A percentile compares a stretch with the other conserved stretches of the same genome.
Evolutionary conservation across 768 basidiomycete genomes (phyloP).

Genomic region (Pulveroboletus sp.): DNA sequence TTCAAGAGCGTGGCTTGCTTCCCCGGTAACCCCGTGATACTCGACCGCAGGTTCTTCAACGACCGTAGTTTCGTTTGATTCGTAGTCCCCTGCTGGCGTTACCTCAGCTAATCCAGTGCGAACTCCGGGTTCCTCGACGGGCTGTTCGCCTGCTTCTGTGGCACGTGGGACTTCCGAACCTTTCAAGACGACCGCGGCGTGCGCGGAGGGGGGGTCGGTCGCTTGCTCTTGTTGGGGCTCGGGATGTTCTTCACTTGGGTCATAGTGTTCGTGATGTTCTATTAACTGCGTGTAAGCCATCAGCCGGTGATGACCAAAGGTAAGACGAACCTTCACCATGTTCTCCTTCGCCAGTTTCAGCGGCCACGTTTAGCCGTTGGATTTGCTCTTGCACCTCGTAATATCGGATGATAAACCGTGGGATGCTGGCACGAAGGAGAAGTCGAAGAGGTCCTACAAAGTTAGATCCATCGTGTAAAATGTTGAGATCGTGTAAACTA

Average conservation of each 20-base stretch:
- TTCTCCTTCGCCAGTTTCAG: slow-evolving; percentile 16
- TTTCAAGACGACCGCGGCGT: neutral
- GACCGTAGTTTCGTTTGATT: neutral
- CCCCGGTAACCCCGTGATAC: slow-evolving; percentile 16
- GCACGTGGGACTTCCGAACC: neutral
- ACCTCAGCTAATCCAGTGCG: slow-evolving; percentile 3
- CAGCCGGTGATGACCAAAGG: neutral
- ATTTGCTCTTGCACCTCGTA: slow-evolving; percentile 60
- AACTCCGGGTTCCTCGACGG: neutral
- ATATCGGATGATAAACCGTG: slow-evolving; percentile 67
- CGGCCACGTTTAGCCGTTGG: slow-evolving; percentile 32
- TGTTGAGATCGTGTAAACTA: slow-evolving; percentile 67
- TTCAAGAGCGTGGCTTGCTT: slow-evolving; percentile 14
- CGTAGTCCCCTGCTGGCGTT: slow-evolving; percentile 8
- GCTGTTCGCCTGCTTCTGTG: slow-evolving; percentile 4
- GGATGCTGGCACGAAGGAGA: slow-evolving; percentile 41
- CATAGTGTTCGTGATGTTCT: slow-evolving; percentile 17
- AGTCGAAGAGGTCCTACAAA: slow-evolving; percentile 62
- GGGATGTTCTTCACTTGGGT: slow-evolving; percentile 4
- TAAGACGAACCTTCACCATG: slow-evolving; percentile 18
- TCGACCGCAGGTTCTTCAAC: slow-evolving; percentile 13
- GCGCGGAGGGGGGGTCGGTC: neutral
- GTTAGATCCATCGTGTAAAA: slow-evolving; percentile 63
- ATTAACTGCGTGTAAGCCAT: neutral
- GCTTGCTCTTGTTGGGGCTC: slow-evolving; percentile 8